Base-by-base conservation (phyloP, 306 rosid species). In the Morella rubra region DNA sequence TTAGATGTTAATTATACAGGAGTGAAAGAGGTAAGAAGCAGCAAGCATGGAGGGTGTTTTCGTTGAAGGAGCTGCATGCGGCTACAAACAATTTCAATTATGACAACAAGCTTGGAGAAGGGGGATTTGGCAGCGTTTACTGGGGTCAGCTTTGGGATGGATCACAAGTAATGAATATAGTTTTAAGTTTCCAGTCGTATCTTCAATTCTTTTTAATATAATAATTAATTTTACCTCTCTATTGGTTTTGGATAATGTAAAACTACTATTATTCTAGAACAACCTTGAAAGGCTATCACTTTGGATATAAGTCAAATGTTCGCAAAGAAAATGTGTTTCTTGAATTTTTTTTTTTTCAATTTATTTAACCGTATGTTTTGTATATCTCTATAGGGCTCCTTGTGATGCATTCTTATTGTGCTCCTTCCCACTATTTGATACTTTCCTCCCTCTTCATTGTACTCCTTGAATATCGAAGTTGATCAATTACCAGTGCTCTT, bases 111-210 rank as follows among this genome's bases (percentile, higher is more conserved):
- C 97, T 95, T n/a, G 99, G 99, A 24, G 99, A 95, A 87, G 99
- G 99, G 9, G 97, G 96, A 52, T 95, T 92, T 69, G 99, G 99
- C 66, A 95, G 99, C 75, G 97, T 95, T 22, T 95, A 95, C 81
- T 92, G 99, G 99, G 99, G 99, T 69, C 99, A 95, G 90, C 99
- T 95, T 37, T 92, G 97, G 97, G 99, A 95, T 85, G 99, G 99
- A 86, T 90, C 99, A 2, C 99, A 95, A 81, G 99, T 95, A 85
- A 67, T 62, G 75, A 60, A 49, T 22, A 24, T 37, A 6, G 8
- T 61, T 56, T 72, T 44, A 32, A 9, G 8, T 79, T 69, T 53
- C 15, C 65, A 27, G 41, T 8, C 51, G 44, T 2, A 8, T 42
- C 7, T 37, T 22, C 56, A 32, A 4, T 71, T 11, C 27, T 50